These are phyloP conservation scores for Mycena epipterygia DNA, from an alignment of 768 basidiomycete genomes.

Conservation along the genomic window DNA sequence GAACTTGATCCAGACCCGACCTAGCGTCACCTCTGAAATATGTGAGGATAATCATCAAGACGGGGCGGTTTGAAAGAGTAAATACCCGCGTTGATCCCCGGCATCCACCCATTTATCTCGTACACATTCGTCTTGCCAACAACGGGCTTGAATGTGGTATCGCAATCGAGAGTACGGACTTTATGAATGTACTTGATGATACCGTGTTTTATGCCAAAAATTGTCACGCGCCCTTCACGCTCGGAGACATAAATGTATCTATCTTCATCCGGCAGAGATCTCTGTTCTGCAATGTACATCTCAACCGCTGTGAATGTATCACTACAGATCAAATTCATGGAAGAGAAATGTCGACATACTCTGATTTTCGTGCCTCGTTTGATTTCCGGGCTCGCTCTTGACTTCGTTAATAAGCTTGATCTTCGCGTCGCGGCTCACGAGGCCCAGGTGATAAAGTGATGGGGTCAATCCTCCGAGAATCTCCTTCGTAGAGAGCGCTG, in stretches of 20 bases:
- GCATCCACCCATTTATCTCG: slow-evolving; percentile 14
- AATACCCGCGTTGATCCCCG: slow-evolving; percentile 11
- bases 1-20: slow-evolving; percentile 12
- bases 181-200: slow-evolving; percentile 12
- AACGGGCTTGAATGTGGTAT: slow-evolving; percentile 27
- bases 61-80: background rate
- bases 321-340: background rate
- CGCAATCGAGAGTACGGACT: slow-evolving; percentile 22
- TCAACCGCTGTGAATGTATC: slow-evolving; percentile 5
- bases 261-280: background rate
- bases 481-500: slow-evolving; percentile 17
- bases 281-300: slow-evolving; percentile 1
- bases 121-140: slow-evolving; percentile 1
- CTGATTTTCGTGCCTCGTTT: slow-evolving; percentile 19
- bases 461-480: slow-evolving; percentile 19
- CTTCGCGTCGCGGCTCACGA: slow-evolving; percentile 18
- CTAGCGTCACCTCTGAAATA: slow-evolving; percentile 5
- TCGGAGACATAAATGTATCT: slow-evolving; percentile 31
- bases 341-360: background rate
- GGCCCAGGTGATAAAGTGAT: slow-evolving; percentile 16
- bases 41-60: background rate
- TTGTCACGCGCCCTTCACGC: slow-evolving; percentile 30
- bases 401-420: slow-evolving; percentile 18
- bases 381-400: slow-evolving; percentile 18
- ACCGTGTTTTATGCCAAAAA: background rate